phyloP scores from a whole-genome alignment of 257 asterid species.

The Solanum paucissectum region DNA sequence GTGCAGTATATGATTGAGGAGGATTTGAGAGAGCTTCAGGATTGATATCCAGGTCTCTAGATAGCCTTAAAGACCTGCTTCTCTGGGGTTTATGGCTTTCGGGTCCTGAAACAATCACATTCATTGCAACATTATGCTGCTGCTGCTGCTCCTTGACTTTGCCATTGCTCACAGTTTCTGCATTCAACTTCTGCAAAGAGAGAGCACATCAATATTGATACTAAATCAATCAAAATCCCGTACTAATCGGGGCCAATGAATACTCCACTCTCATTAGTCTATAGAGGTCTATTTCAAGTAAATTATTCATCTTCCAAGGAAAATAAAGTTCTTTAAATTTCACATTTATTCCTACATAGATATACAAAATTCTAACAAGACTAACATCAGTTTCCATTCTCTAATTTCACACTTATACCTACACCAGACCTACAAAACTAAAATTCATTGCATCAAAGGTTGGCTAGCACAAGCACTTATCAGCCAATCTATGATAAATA shows the following conservation, averaged over 20 bases:
- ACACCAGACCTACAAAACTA: not conserved
- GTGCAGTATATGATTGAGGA: slow-evolving; percentile 56
- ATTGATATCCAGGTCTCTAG: slow-evolving; percentile 62
- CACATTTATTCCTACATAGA: not conserved
- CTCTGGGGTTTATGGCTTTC: slow-evolving; percentile 37
- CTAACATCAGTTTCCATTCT: not conserved
- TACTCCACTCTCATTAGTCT: not conserved
- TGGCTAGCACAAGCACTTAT: not conserved
- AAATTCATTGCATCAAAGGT: not conserved
- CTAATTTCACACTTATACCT: not conserved
- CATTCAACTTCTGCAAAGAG: slow-evolving; percentile 32
- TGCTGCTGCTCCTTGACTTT: slow-evolving; percentile 24
- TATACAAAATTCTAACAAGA: not conserved
- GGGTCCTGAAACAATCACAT: slow-evolving; percentile 41
- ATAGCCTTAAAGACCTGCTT: slow-evolving; percentile 63
- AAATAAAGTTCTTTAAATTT: not conserved
- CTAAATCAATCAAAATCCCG: not conserved
- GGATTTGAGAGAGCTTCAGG: slow-evolving; percentile 52
- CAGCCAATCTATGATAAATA: not conserved
- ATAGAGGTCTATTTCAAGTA: not conserved
- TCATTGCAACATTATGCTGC: slow-evolving; percentile 19
- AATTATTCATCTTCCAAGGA: not conserved
- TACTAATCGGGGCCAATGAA: not conserved
- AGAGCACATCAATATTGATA: not conserved
- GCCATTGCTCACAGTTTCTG: slow-evolving; percentile 10